Base-by-base conservation (phyloP, 169 alveolate genomes). In the Eimeria praecox region DNA sequence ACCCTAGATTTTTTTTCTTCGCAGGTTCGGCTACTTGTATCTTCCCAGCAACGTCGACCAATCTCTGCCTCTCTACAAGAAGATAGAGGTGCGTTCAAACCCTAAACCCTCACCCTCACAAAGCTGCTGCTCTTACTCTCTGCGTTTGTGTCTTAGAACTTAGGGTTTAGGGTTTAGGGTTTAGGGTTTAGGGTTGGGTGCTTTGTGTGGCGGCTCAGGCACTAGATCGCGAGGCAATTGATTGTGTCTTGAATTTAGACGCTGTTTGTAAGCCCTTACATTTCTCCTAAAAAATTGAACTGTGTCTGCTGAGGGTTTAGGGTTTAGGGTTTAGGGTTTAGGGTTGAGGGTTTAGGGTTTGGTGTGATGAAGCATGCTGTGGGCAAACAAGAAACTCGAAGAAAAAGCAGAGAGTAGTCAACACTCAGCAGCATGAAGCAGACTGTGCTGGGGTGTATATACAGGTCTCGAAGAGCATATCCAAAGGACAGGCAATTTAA, bases 221-320 rank as follows among this genome's bases (percentile, higher is more conserved):
- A 38, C 83, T 73, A 18, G 83, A 73, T 38, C 83, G 83, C 83
- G 83, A 73, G 83, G 83, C 83, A n/a, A 30, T 73, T 38, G 83
- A 73, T 46, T 73, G 83, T 30, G 83, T 73, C 20, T n/a, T 73
- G n/a, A 73, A 73, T 30, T 30, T 73, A 16, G 18, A 73, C 49
- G 49, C n/a, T 3, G 6, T 46, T 16, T 73, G 83, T 73, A 30
- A 73, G 83, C 30, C 30, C 44, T 38, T 8, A 49, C 56, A 12
- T 12, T 49, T 49, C 12, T 49, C 12, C 12, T 5, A 49, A 49
- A 12, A 49, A 12, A 49, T 12, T 8, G 20, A 18, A 56, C 24
- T 56, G 20, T 56, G 66, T n/a, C n/a, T n/a, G n/a, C n/a, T 9
- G 24, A 8, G 66, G 18, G 66, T 56, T 56, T 56, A 56, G 66